phyloP scores from a whole-genome alignment of 768 basidiomycete species.

The Mycena belliarum region DNA sequence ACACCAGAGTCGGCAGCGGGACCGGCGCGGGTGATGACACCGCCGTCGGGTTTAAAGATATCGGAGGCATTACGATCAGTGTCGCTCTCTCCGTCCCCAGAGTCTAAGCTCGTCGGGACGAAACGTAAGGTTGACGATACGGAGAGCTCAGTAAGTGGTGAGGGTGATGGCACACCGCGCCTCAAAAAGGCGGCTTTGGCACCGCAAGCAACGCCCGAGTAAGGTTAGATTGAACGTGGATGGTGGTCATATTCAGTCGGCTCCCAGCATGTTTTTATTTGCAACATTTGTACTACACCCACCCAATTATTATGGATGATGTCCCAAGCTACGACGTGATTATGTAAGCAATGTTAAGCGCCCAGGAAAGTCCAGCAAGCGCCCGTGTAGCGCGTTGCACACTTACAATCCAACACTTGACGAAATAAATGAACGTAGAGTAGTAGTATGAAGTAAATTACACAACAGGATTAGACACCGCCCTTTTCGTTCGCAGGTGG shows the following conservation, averaged over 20 bases:
- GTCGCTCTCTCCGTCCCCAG: slow-evolving; percentile 52
- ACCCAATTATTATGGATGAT: slow-evolving; percentile 4
- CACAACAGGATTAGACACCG: slow-evolving; percentile 1
- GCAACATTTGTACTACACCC: slow-evolving; percentile 16
- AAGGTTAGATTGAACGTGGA: slow-evolving; percentile 12
- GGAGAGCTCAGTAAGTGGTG: slow-evolving; percentile 39
- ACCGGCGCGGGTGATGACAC: slow-evolving; percentile 28
- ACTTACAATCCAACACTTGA: too few relatives aligned
- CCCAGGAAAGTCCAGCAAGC: background rate
- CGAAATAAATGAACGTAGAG: background rate
- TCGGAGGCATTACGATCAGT: slow-evolving; percentile 37
- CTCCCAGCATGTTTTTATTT: slow-evolving; percentile 4
- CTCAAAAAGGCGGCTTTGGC: slow-evolving; percentile 64
- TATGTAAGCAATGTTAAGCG: background rate
- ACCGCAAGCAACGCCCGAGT: slow-evolving; percentile 8
- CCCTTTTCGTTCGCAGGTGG: slow-evolving; percentile 28
- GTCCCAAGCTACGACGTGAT: background rate
- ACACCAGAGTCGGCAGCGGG: slow-evolving; percentile 63
- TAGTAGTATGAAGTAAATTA: slow-evolving; percentile 1
- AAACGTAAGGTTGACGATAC: slow-evolving; percentile 78
- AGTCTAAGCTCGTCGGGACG: slow-evolving; percentile 53
- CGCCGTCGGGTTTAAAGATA: slow-evolving; percentile 33
- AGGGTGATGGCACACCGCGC: slow-evolving; percentile 58
- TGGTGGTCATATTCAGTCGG: slow-evolving; percentile 5
- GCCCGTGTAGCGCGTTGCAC: too few relatives aligned